Evolutionary conservation across 768 basidiomycete species (phyloP), one percentile per base, ranked within the genome.

Genomic region (Lactarius trivialis): DNA sequence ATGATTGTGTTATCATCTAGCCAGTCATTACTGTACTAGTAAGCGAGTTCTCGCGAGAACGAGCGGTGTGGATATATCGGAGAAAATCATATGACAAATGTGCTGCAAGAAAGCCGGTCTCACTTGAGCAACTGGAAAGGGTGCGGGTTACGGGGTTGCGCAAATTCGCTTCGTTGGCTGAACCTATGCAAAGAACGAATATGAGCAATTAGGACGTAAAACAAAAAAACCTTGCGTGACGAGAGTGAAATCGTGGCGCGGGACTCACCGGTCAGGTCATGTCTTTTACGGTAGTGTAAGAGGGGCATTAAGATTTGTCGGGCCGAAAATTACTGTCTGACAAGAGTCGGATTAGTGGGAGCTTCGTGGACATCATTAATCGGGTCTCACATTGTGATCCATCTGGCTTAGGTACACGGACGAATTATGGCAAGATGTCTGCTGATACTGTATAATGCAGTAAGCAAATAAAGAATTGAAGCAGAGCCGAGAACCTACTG

Each of bases 221-320:
- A 1, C 30, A 30, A 21, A 34, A 21, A 7, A 36, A 36, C 39
- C 24, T 8, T 41, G 32, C 24, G 14, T 53, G 56, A 58, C 26
- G 9, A 28, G 34, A 55, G 21, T 28, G 32, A 58, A 19, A 32
- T 41, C 61, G 52, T 49, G 45, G 52, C 51, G 57, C 56, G 56
- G 56, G 41, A 17, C 51, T 48, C 41, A 53, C 43, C 61, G 52
- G 53, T 36, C 61, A 58, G 19, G 56, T 48, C 37, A 39, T 32
- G 30, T 56, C 34, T 11, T 43, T 21, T 19, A 30, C 30, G 33
- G 30, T 30, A 30, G 3, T 33, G n/a, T 15, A 45, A 45, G 39
- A 56, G 19, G 41, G 2, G 30, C 30, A 30, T 11, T 19, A 33
- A 58, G 12, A 28, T 15, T 19, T 49, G 45, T 58, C 56, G 33